Evolutionary conservation across 805 yeast genomes (phyloP).

Genomic region (Kazachstania martiniae): DNA sequence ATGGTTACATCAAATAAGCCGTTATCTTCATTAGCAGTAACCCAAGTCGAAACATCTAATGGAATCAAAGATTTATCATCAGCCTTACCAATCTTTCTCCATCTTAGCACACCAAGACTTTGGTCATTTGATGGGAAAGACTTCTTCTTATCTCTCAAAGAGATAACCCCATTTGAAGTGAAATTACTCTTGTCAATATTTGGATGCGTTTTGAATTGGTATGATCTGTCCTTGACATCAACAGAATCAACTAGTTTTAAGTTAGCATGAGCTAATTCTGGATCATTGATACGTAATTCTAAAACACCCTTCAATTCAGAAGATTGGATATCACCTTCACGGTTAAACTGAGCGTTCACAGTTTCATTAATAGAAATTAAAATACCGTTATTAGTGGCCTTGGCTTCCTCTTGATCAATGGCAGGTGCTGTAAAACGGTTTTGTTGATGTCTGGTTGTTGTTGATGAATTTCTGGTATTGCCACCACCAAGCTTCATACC

Average conservation of each 20-base stretch:
- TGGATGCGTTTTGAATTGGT: constrained; percentile 90
- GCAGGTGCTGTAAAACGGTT: constrained; percentile 1
- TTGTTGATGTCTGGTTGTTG: not conserved
- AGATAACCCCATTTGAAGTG: constrained; percentile 44
- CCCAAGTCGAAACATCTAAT: constrained; percentile 75
- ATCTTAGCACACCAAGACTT: constrained; percentile 81
- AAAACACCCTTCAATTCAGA: constrained; percentile 86
- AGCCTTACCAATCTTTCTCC: constrained; percentile 64
- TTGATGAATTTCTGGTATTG: not conserved
- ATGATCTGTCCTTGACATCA: constrained; percentile 32
- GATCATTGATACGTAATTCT: constrained; percentile 74
- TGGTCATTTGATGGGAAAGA: constrained; percentile 89
- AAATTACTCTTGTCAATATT: constrained; percentile 78
- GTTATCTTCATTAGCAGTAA: constrained; percentile 38
- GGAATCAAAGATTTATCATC: constrained; percentile 52
- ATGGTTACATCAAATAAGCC: constrained; percentile 64
- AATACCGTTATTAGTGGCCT: constrained; percentile 57
- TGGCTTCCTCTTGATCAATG: constrained; percentile 6
- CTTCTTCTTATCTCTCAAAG: constrained; percentile 64
- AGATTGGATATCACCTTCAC: constrained; percentile 66
- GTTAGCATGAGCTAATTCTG: constrained; percentile 56
- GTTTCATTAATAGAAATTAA: constrained; percentile 69
- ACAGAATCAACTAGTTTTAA: constrained; percentile 45
- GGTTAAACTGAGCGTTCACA: constrained; percentile 61
- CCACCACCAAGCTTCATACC: constrained; percentile 20